A percentile compares a stretch with the other conserved stretches of the same genome.
Conservation (phyloP, 768 basidiomycete genomes). For the Hypsizygus marmoreus region DNA sequence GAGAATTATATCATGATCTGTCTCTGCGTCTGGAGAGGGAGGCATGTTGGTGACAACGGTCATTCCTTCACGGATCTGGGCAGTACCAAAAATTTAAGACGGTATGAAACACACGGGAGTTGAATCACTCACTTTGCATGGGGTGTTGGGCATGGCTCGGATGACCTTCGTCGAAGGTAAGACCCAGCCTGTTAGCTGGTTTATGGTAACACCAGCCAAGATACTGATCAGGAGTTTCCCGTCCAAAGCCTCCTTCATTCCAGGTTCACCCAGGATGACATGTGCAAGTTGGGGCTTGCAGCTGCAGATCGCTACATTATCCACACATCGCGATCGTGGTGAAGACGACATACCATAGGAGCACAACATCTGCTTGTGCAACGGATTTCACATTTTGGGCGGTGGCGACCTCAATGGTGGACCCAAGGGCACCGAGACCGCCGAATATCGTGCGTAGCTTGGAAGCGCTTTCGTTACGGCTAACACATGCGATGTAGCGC, state of each 20-base stretch:
- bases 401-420: constrained; percentile 69
- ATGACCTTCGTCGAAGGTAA: constrained; percentile 79
- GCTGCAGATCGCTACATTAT: constrained; percentile 40
- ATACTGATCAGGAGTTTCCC: constrained; percentile 96
- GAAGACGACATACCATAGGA: constrained; percentile 71
- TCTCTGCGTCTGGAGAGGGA: constrained; percentile 48
- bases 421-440: constrained; percentile 58
- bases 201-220: constrained; percentile 92
- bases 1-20: constrained; percentile 72
- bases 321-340: not conserved
- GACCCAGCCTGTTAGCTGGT: constrained; percentile 78
- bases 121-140: constrained; percentile 71
- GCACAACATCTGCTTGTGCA: constrained; percentile 75
- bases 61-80: constrained; percentile 98
- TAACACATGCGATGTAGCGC: constrained; percentile 87
- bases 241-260: constrained; percentile 80
- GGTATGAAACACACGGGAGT: not conserved
- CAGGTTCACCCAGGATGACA: constrained; percentile 67
- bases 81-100: not conserved
- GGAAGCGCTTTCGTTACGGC: constrained; percentile 69
- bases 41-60: constrained; percentile 85
- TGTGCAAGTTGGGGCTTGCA: constrained; percentile 93
- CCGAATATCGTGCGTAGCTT: constrained; percentile 66
- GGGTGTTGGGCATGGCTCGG: constrained; percentile 98
- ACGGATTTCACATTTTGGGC: constrained; percentile 74